A percentile compares a stretch with the other conserved stretches of the same genome.
phyloP scores from a whole-genome alignment of 495 filamentous ascomycete species.

The Acidiella bohemica region DNA sequence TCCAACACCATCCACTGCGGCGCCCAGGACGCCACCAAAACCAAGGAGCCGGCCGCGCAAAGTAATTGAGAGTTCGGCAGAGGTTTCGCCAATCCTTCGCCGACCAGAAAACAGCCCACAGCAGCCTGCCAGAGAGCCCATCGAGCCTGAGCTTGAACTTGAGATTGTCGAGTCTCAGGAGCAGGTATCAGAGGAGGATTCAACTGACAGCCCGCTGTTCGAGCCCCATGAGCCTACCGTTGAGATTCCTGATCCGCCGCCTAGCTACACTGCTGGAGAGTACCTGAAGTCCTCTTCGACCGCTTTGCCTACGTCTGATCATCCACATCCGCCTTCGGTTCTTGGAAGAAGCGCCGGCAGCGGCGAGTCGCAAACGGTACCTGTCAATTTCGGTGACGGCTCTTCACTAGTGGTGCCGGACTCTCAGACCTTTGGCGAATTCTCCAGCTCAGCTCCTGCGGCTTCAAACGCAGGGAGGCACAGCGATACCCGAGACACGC shows the following conservation, averaged over 20 bases:
- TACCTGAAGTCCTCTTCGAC: slow-evolving; percentile 8
- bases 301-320: neutral
- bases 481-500: slow-evolving; percentile 1
- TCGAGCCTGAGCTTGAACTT: neutral
- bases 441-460: slow-evolving; percentile 1
- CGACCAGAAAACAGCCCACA: neutral
- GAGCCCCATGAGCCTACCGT: slow-evolving; percentile 7
- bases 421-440: slow-evolving; percentile 2
- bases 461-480: neutral
- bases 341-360: too few relatives aligned
- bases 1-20: neutral
- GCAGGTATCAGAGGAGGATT: neutral
- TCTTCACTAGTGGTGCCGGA: slow-evolving; percentile 2
- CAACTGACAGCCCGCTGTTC: slow-evolving; percentile 8
- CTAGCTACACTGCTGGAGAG: slow-evolving; percentile 13
- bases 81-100: slow-evolving; percentile 2
- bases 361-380: slow-evolving; percentile 4
- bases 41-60: slow-evolving; percentile 2
- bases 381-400: neutral
- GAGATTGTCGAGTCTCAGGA: slow-evolving; percentile 8
- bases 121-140: neutral
- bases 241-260: slow-evolving; percentile 8
- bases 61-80: slow-evolving; percentile 18
- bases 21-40: neutral
- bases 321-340: neutral